Evolutionary conservation across 805 yeast genomes (phyloP).

Genomic region (Nakazawaea wickerhamii): DNA sequence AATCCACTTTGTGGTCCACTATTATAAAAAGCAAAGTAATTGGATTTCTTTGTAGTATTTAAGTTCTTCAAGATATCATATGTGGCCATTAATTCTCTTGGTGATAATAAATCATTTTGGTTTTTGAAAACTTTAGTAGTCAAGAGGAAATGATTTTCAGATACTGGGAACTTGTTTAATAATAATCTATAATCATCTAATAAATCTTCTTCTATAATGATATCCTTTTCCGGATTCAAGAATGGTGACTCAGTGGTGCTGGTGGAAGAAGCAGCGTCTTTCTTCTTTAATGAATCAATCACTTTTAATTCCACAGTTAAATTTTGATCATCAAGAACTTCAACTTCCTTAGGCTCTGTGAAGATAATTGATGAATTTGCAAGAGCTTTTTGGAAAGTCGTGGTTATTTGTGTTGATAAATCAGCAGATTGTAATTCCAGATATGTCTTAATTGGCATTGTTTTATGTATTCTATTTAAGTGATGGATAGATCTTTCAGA

Average conservation of each 20-base stretch:
- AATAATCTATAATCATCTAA: slow-evolving; percentile 56
- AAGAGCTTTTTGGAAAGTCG: slow-evolving; percentile 2
- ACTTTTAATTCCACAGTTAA: slow-evolving; percentile 18
- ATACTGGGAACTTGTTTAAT: slow-evolving; percentile 83
- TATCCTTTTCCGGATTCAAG: slow-evolving; percentile 68
- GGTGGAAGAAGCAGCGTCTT: too few relatives aligned
- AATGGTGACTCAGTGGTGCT: too few relatives aligned
- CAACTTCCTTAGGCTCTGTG: slow-evolving; percentile 10
- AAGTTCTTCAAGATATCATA: slow-evolving; percentile 48
- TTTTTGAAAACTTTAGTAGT: slow-evolving; percentile 70
- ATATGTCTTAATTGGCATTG: background rate
- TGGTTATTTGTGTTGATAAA: slow-evolving; percentile 25
- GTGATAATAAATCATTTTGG: slow-evolving; percentile 68
- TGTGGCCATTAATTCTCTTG: slow-evolving; percentile 60
- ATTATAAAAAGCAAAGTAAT: slow-evolving; percentile 73
- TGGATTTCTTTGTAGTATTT: slow-evolving; percentile 30
- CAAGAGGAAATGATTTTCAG: slow-evolving; percentile 70
- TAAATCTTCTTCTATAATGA: slow-evolving; percentile 53
- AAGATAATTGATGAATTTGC: background rate
- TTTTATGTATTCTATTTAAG: too few relatives aligned
- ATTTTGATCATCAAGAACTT: slow-evolving; percentile 2
- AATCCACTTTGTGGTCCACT: slow-evolving; percentile 89
- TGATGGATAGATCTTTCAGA: too few relatives aligned
- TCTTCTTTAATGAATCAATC: slow-evolving; percentile 24
- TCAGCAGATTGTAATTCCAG: slow-evolving; percentile 14